Conservation (phyloP, 768 basidiomycete genomes). For the Boletus rubescentipes region DNA sequence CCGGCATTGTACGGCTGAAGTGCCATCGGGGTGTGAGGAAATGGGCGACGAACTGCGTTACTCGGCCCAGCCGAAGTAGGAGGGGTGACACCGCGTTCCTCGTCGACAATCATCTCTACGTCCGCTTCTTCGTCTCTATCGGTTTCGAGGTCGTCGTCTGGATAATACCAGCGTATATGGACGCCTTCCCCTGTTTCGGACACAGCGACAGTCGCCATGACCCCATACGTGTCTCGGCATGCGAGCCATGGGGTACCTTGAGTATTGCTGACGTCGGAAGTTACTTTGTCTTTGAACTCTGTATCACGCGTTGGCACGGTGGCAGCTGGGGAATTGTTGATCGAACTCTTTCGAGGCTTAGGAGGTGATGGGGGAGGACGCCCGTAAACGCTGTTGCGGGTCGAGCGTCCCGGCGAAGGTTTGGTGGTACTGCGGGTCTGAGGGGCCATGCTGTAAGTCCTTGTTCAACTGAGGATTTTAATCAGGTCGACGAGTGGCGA, state of each 20-base stretch:
- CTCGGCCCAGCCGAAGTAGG: background rate
- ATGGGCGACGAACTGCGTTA: background rate
- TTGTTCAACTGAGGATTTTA: background rate
- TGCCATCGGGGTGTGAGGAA: slow-evolving; percentile 22
- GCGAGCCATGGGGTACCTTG: slow-evolving; percentile 16
- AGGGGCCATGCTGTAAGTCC: slow-evolving; percentile 23
- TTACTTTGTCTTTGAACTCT: background rate
- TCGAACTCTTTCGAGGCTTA: slow-evolving; percentile 7
- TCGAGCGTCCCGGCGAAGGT: slow-evolving; percentile 14
- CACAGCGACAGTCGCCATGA: slow-evolving; percentile 12
- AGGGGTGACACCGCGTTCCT: slow-evolving; percentile 20
- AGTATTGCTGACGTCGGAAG: background rate
- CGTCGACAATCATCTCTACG: slow-evolving; percentile 12
- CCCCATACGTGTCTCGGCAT: slow-evolving; percentile 15
- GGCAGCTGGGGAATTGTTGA: background rate
- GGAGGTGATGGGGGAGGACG: slow-evolving; percentile 6
- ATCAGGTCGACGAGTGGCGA: background rate
- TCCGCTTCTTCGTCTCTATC: slow-evolving; percentile 9
- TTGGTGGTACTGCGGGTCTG: slow-evolving; percentile 23
- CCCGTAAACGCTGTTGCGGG: slow-evolving; percentile 27
- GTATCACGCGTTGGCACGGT: background rate
- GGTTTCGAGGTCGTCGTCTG: slow-evolving; percentile 2
- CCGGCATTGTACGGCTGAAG: slow-evolving; percentile 27
- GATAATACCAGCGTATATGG: slow-evolving; percentile 23
- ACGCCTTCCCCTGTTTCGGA: slow-evolving; percentile 24